A percentile compares a stretch with the other conserved stretches of the same genome.
phyloP scores from a whole-genome alignment of 495 filamentous ascomycete species.

The Talaromyces liani region DNA sequence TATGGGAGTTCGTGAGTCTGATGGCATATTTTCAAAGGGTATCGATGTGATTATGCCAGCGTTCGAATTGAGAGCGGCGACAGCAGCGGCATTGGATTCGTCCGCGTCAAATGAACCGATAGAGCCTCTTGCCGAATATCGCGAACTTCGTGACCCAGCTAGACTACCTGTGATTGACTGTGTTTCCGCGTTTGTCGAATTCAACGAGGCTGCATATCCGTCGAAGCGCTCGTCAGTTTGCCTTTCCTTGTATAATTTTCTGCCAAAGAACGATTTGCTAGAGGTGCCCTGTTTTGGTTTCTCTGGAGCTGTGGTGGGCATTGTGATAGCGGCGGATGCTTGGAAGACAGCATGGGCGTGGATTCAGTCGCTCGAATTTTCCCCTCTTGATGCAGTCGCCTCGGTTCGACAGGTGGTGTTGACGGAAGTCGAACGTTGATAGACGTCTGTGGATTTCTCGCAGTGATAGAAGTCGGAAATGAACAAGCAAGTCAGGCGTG shows the following conservation, averaged over 20 bases:
- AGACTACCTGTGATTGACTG: slow-evolving; percentile 42
- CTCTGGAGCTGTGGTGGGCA: slow-evolving; percentile 54
- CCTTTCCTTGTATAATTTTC: slow-evolving; percentile 69
- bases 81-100: slow-evolving; percentile 35
- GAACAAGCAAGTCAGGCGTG: not conserved
- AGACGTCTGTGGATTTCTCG: not conserved
- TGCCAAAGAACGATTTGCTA: slow-evolving; percentile 81
- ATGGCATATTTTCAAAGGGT: slow-evolving; percentile 70
- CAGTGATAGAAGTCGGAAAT: not conserved
- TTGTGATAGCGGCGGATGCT: slow-evolving; percentile 33
- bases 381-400: not conserved
- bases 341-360: slow-evolving; percentile 32
- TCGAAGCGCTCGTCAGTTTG: slow-evolving; percentile 34
- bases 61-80: slow-evolving; percentile 56
- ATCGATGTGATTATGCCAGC: slow-evolving; percentile 88
- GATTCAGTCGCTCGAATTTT: slow-evolving; percentile 5
- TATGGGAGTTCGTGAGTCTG: slow-evolving; percentile 63
- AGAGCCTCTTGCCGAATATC: slow-evolving; percentile 76
- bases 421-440: not conserved
- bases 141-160: slow-evolving; percentile 64
- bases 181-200: slow-evolving; percentile 29
- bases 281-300: slow-evolving; percentile 77
- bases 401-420: not conserved
- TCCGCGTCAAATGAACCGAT: slow-evolving; percentile 59
- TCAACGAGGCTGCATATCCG: slow-evolving; percentile 40